A percentile compares a stretch with the other conserved stretches of the same genome.
Evolutionary conservation across 106 monocot species (phyloP).

Genomic region (Dendrobium chrysotoxum): DNA sequence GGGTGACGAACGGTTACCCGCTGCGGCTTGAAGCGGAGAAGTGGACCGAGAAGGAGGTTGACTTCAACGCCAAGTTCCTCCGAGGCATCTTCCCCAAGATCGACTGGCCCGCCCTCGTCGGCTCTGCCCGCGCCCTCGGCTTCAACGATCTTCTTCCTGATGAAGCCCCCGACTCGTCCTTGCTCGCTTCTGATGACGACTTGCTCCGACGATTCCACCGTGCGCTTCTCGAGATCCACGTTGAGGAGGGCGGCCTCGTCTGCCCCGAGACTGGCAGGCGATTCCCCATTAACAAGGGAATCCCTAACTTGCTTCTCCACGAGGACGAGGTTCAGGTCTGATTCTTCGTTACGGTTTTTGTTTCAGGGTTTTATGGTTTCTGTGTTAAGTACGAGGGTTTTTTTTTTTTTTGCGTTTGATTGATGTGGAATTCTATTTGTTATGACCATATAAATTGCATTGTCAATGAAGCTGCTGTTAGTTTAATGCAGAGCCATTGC

Average conservation of each 20-base stretch:
- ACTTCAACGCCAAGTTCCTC: conserved; percentile 88
- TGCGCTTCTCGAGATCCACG: conserved; percentile 81
- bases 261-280: conserved; percentile 82
- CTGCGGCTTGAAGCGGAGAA: conserved; percentile 60
- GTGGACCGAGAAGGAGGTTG: conserved; percentile 56
- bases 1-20: conserved; percentile 79
- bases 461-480: not conserved
- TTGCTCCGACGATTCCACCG: conserved; percentile 74
- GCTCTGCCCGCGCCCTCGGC: conserved; percentile 40
- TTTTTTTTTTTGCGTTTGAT: not conserved
- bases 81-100: conserved; percentile 58
- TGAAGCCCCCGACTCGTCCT: conserved; percentile 16
- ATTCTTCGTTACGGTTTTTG: not conserved
- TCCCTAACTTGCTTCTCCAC: conserved; percentile 96
- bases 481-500: not conserved
- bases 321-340: conserved; percentile 81
- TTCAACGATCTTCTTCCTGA: conserved; percentile 54
- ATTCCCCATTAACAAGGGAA: conserved; percentile 82
- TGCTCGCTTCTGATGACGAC: conserved; percentile 48
- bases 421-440: not conserved
- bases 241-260: conserved; percentile 80
- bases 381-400: not conserved
- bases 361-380: conserved; percentile 1
- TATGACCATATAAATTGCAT: not conserved
- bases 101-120: conserved; percentile 74